Evolutionary conservation across 192 early-diverging fungal genomes (phyloP).

Genomic region (Gonapodya prolifera): DNA sequence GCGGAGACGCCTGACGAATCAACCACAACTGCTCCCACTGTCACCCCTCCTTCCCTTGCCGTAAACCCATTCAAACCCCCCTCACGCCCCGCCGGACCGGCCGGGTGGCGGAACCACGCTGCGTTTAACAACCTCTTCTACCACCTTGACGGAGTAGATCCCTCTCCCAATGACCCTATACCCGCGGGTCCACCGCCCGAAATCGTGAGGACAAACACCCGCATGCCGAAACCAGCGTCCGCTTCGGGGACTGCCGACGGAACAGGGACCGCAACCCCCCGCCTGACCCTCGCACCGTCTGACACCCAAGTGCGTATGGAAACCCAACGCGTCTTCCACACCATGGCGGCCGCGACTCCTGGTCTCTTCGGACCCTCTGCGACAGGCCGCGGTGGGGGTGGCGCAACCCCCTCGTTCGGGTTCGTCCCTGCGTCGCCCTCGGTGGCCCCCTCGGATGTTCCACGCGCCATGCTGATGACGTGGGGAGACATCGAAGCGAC

Average conservation of each 20-base stretch:
- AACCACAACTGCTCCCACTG: neutral
- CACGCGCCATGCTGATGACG: conserved; percentile 61
- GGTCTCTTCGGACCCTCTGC: neutral
- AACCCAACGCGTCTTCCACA: neutral
- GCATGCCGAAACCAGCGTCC: neutral
- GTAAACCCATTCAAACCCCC: neutral
- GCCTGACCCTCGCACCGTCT: neutral
- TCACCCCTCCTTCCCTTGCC: neutral
- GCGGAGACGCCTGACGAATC: neutral
- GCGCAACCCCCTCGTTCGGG: conserved; percentile 38
- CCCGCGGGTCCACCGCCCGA: neutral
- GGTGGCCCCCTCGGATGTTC: conserved; percentile 47
- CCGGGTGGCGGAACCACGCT: neutral
- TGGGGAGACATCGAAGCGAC: conserved; percentile 77
- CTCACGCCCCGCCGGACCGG: neutral
- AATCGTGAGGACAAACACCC: neutral
- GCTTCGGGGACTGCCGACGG: neutral
- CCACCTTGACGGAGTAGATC: neutral
- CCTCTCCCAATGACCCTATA: neutral
- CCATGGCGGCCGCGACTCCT: neutral
- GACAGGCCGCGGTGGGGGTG: neutral
- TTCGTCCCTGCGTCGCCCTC: conserved; percentile 60
- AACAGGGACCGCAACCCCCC: neutral
- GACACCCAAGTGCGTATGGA: neutral
- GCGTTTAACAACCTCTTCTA: neutral